A percentile compares a stretch with the other conserved stretches of the same genome.
These are phyloP conservation scores for Eustoma russellianum DNA, from an alignment of 257 asterid species.

Conservation along the genomic window DNA sequence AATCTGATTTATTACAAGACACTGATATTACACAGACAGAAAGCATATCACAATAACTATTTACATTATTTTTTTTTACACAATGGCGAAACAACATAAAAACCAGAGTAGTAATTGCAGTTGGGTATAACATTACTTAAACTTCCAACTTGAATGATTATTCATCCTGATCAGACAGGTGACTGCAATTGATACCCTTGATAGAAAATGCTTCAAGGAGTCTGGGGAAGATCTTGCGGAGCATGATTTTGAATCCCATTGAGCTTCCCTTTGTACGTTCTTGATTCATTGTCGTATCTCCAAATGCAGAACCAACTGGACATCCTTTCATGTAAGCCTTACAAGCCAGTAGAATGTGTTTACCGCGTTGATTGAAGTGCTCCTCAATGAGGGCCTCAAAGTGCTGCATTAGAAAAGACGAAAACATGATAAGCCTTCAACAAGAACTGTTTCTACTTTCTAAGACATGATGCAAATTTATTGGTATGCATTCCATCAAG, in stretches of 20 bases:
- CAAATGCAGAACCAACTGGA: constrained; percentile 52
- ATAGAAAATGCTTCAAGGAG: constrained; percentile 65
- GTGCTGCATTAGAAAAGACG: constrained; percentile 38
- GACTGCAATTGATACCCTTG: constrained; percentile 51
- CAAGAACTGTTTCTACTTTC: too few species aligned
- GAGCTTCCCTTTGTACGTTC: constrained; percentile 51
- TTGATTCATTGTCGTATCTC: constrained; percentile 18
- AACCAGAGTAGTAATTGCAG: too few species aligned
- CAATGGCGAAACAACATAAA: too few species aligned
- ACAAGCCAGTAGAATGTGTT: constrained; percentile 51
- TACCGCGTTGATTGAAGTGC: constrained; percentile 56
- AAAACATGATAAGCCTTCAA: too few species aligned
- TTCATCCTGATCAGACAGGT: constrained; percentile 16
- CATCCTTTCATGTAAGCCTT: constrained; percentile 73
- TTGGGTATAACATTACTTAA: too few species aligned
- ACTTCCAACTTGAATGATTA: too few species aligned
- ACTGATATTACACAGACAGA: too few species aligned
- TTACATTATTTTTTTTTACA: too few species aligned
- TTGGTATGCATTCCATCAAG: too few species aligned
- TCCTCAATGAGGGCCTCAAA: constrained; percentile 74
- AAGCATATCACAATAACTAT: too few species aligned
- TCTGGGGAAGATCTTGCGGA: constrained; percentile 56
- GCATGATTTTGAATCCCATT: constrained; percentile 82
- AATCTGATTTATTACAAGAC: too few species aligned
- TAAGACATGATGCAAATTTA: too few species aligned